Percentiles rank a stretch among this genome's conserved stretches.
phyloP scores from a whole-genome alignment of 768 basidiomycete species.

The Lactarius tabidus region DNA sequence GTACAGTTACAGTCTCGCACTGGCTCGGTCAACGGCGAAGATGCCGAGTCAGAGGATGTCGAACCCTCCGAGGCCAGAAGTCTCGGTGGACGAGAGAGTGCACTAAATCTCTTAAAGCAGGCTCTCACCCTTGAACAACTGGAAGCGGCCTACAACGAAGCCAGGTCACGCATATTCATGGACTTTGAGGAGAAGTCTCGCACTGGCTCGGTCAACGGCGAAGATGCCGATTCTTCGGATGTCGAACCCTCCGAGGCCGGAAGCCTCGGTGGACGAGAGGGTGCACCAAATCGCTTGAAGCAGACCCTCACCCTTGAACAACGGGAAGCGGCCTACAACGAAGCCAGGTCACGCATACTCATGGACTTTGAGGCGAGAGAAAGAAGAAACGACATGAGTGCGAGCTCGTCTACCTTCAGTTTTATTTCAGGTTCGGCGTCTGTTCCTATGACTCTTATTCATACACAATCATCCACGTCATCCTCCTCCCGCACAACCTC shows the following conservation, averaged over 20 bases:
- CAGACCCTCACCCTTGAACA: conserved; percentile 78
- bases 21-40: conserved; percentile 69
- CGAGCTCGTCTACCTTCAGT: conserved; percentile 72
- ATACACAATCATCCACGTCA: conserved; percentile 64
- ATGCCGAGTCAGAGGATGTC: conserved; percentile 72
- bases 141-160: conserved; percentile 86
- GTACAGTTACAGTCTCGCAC: conserved; percentile 64
- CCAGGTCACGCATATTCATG: conserved; percentile 83
- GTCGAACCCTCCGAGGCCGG: conserved; percentile 76
- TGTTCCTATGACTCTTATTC: conserved; percentile 20
- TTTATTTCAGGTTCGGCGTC: conserved; percentile 66
- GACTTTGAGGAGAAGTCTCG: conserved; percentile 76
- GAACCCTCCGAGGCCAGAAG: conserved; percentile 83
- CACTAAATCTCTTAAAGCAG: conserved; percentile 56
- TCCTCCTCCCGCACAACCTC: conserved; percentile 75
- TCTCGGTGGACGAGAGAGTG: conserved; percentile 59
- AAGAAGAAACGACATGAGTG: conserved; percentile 68
- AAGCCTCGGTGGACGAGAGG: conserved; percentile 65
- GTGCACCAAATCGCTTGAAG: conserved; percentile 53
- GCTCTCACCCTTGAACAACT: conserved; percentile 80
- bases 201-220: conserved; percentile 65
- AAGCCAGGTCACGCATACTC: conserved; percentile 83
- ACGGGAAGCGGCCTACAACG: conserved; percentile 85
- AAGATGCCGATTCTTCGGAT: conserved; percentile 77
- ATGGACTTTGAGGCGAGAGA: conserved; percentile 62